phyloP scores from a whole-genome alignment of 257 asterid genomes.

The Nicotiana otophora region DNA sequence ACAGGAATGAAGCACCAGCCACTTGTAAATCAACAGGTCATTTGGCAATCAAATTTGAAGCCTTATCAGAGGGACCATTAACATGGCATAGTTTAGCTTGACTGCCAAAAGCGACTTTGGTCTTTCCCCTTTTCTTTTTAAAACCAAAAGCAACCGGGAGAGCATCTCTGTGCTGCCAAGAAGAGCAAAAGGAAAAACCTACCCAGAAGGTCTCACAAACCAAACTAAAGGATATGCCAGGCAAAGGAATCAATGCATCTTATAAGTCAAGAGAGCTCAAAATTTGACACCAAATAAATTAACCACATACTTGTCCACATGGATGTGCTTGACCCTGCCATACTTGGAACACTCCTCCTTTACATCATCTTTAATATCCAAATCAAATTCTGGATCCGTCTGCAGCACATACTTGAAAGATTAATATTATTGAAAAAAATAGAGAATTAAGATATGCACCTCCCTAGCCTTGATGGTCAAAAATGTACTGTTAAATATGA shows the following conservation, averaged over 20 bases:
- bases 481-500: neutral
- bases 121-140: neutral
- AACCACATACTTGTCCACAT: slow-evolving; percentile 80
- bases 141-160: neutral
- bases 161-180: neutral
- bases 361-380: slow-evolving; percentile 89
- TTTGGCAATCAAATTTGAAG: neutral
- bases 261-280: neutral
- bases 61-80: neutral
- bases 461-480: neutral
- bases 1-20: neutral
- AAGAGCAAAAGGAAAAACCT: neutral
- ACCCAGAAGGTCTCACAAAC: neutral
- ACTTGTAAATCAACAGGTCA: neutral
- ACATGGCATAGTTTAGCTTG: neutral
- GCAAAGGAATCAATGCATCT: neutral
- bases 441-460: neutral
- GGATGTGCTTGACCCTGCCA: slow-evolving; percentile 78
- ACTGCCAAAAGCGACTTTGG: neutral
- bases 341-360: slow-evolving; percentile 90
- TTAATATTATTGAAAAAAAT: neutral
- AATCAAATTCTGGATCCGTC: slow-evolving; percentile 86
- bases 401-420: slow-evolving; percentile 26
- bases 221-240: neutral
- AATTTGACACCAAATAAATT: neutral